Percentiles rank a stretch among this genome's conserved stretches.
These are phyloP conservation scores for Aspergillus sp. DNA, from an alignment of 2,329 filamentous ascomycete genomes.

Conservation along the genomic window DNA sequence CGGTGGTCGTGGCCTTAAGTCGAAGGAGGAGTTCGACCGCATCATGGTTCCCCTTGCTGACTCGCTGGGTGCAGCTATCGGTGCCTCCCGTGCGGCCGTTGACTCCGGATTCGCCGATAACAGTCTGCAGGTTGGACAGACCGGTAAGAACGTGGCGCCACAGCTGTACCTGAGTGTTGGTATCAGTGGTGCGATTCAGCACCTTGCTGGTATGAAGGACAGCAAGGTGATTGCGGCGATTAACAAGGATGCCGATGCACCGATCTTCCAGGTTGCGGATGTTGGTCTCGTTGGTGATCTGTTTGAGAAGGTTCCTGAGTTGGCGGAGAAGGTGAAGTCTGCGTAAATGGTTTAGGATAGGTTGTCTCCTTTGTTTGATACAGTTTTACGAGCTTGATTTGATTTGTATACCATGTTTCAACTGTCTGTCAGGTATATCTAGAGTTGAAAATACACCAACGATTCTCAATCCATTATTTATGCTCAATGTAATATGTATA, in stretches of 20 bases:
- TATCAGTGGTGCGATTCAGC: slow-evolving; percentile 96
- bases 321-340: slow-evolving; percentile 87
- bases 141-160: slow-evolving; percentile 96
- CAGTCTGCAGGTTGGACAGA: slow-evolving; percentile 96
- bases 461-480: not conserved
- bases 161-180: slow-evolving; percentile 93
- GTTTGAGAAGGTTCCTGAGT: slow-evolving; percentile 91
- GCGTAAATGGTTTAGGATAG: not conserved
- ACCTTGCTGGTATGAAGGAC: slow-evolving; percentile 99
- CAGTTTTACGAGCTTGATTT: slow-evolving; percentile 4
- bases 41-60: slow-evolving; percentile 92
- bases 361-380: not conserved
- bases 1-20: slow-evolving; percentile 91
- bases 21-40: slow-evolving; percentile 94
- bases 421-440: not conserved
- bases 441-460: not conserved
- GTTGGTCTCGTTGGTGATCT: slow-evolving; percentile 93
- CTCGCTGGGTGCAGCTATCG: slow-evolving; percentile 89
- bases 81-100: slow-evolving; percentile 90
- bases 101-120: slow-evolving; percentile 98
- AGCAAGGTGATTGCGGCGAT: slow-evolving; percentile 99
- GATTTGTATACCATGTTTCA: slow-evolving; percentile 8
- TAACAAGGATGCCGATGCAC: slow-evolving; percentile 96
- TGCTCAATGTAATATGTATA: not conserved
- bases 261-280: slow-evolving; percentile 97